Conservation (phyloP, 345 rosid species). For the Hibiscus mutabilis region DNA sequence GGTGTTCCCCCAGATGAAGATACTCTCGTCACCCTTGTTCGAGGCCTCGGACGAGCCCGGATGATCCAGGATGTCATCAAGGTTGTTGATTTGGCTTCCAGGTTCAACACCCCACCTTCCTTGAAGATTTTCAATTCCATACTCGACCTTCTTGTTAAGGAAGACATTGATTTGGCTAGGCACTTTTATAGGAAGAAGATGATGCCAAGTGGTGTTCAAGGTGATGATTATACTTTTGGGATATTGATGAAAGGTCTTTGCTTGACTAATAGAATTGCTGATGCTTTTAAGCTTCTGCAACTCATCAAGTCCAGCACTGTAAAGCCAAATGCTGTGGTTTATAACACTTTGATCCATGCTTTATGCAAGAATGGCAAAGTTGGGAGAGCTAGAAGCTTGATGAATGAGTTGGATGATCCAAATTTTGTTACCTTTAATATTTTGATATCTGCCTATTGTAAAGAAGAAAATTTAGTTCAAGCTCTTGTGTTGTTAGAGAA, state of each 20-base stretch:
- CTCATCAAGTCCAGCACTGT: constrained; percentile 46
- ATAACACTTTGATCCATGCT: constrained; percentile 41
- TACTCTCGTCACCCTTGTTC: constrained; percentile 53
- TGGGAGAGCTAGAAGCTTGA: constrained; percentile 80
- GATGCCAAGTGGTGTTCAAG: constrained; percentile 57
- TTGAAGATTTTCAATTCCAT: constrained; percentile 61
- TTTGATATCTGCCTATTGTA: constrained; percentile 68
- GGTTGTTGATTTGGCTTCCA: constrained; percentile 48
- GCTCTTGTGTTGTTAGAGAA: constrained; percentile 67
- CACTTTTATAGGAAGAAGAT: constrained; percentile 65
- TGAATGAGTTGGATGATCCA: constrained; percentile 64
- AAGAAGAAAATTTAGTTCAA: constrained; percentile 57
- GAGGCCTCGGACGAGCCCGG: constrained; percentile 55
- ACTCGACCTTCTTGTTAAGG: constrained; percentile 30
- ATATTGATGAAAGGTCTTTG: constrained; percentile 93
- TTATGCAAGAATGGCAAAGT: constrained; percentile 72
- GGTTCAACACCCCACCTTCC: constrained; percentile 46
- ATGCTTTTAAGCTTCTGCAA: constrained; percentile 81
- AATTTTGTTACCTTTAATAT: constrained; percentile 69
- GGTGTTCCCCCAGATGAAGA: constrained; percentile 64
- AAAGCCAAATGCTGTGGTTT: constrained; percentile 38
- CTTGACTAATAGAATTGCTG: constrained; percentile 72
- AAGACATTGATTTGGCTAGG: constrained; percentile 62
- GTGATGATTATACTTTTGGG: constrained; percentile 80
- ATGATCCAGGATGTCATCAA: constrained; percentile 34